Evolutionary conservation across 2,329 filamentous ascomycete genomes (phyloP).

Genomic region (Sordariomycetes sp.): DNA sequence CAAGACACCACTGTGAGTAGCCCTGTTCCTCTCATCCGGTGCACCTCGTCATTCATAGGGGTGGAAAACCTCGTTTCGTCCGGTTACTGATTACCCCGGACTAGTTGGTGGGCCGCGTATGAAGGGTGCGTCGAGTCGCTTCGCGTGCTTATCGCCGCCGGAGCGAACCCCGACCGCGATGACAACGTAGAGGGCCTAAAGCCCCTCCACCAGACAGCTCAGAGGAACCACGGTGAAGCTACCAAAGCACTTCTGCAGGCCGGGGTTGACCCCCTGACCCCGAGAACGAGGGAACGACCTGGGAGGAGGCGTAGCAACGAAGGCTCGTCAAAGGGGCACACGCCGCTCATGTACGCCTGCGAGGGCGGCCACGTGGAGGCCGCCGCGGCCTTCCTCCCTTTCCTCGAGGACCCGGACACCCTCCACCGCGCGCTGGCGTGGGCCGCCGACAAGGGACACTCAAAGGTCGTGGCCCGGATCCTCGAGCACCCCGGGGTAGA

Average conservation of each 20-base stretch:
- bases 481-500: slow-evolving; percentile 19
- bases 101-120: slow-evolving; percentile 13
- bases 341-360: slow-evolving; percentile 20
- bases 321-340: slow-evolving; percentile 10
- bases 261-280: slow-evolving; percentile 20
- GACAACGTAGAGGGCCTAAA: slow-evolving; percentile 13
- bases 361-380: slow-evolving; percentile 14
- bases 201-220: slow-evolving; percentile 24
- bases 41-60: not conserved
- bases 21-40: not conserved
- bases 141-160: slow-evolving; percentile 11
- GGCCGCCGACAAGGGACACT: slow-evolving; percentile 11
- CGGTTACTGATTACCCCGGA: too few species aligned
- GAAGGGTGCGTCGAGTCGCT: slow-evolving; percentile 11
- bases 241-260: slow-evolving; percentile 19
- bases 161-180: slow-evolving; percentile 13
- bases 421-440: slow-evolving; percentile 16
- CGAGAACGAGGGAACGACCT: slow-evolving; percentile 11
- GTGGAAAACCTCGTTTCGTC: not conserved
- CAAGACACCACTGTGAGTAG: slow-evolving; percentile 13
- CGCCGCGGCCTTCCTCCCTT: slow-evolving; percentile 15
- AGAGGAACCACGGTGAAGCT: slow-evolving; percentile 15
- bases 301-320: slow-evolving; percentile 6
- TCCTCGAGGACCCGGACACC: slow-evolving; percentile 11
- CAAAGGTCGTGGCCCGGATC: slow-evolving; percentile 15